These are phyloP conservation scores for Trichoderma sp. DNA, from an alignment of 2,329 filamentous ascomycete species.

Conservation along the genomic window DNA sequence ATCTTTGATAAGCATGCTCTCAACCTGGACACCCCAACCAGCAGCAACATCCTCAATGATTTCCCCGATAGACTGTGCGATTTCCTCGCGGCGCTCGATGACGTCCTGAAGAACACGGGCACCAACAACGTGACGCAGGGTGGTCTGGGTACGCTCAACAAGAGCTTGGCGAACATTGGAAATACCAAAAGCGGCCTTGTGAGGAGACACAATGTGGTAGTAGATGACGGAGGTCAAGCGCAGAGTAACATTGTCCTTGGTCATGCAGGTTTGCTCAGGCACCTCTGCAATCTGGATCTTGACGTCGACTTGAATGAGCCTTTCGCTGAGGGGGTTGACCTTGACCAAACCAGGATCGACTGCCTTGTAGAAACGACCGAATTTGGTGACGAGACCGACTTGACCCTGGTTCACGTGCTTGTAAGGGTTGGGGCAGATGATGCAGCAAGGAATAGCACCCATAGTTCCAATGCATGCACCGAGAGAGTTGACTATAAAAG, in stretches of 20 bases:
- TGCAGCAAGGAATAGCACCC: conserved; percentile 88
- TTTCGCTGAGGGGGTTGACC: conserved; percentile 93
- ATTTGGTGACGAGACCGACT: conserved; percentile 93
- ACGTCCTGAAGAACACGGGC: conserved; percentile 96
- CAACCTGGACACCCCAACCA: conserved; percentile 94
- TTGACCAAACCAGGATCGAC: conserved; percentile 97
- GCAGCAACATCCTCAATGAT: conserved; percentile 95
- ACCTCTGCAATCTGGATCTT: conserved; percentile 99
- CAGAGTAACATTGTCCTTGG: conserved; percentile 97
- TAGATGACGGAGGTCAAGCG: conserved; percentile 97
- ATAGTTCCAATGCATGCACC: conserved; percentile 75
- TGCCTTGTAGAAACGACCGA: conserved; percentile 90
- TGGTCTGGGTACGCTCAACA: conserved; percentile 96
- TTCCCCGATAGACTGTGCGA: conserved; percentile 91
- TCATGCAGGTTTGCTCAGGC: conserved; percentile 97
- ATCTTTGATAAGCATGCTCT: conserved; percentile 99
- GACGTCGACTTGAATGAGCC: conserved; percentile 89
- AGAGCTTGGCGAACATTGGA: conserved; percentile 94
- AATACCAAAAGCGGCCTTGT: conserved; percentile 97
- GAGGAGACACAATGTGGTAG: conserved; percentile 93
- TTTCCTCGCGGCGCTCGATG: conserved; percentile 96
- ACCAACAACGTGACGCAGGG: conserved; percentile 93
- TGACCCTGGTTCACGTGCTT: conserved; percentile 91
- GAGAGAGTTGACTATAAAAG: conserved; percentile 67
- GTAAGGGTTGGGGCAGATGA: conserved; percentile 93